Evolutionary conservation across 345 rosid genomes (phyloP).

Genomic region (Populus deltoides): DNA sequence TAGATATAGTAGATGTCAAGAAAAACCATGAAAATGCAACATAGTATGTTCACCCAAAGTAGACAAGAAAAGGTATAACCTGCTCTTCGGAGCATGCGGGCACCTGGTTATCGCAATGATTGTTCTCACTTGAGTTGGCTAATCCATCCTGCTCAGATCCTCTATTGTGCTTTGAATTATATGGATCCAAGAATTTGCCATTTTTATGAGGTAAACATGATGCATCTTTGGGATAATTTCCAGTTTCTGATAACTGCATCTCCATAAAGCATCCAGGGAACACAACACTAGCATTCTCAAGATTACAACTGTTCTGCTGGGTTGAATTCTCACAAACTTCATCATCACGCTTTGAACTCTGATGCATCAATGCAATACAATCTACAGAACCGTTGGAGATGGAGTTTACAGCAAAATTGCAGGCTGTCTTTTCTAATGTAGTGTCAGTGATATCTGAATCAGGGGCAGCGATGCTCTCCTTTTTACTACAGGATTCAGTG

Average conservation of each 20-base stretch:
- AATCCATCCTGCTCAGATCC: slow-evolving; percentile 31
- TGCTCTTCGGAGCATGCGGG: slow-evolving; percentile 47
- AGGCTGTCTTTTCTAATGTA: slow-evolving; percentile 35
- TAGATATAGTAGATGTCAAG: background rate
- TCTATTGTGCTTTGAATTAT: slow-evolving; percentile 30
- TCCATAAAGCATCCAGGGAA: slow-evolving; percentile 33
- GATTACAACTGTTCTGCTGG: slow-evolving; percentile 29
- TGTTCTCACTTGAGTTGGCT: slow-evolving; percentile 39
- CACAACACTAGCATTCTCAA: slow-evolving; percentile 31
- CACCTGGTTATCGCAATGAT: slow-evolving; percentile 33
- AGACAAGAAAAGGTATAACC: slow-evolving; percentile 35
- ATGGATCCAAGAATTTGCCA: slow-evolving; percentile 26
- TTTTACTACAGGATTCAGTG: slow-evolving; percentile 33
- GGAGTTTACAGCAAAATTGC: slow-evolving; percentile 36
- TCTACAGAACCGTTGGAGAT: slow-evolving; percentile 36
- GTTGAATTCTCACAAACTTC: slow-evolving; percentile 42
- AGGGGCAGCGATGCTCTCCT: slow-evolving; percentile 28
- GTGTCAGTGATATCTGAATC: slow-evolving; percentile 35
- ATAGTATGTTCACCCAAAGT: background rate
- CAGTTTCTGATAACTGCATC: slow-evolving; percentile 39
- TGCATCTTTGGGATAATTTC: slow-evolving; percentile 31
- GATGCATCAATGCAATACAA: slow-evolving; percentile 29
- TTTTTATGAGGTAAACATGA: slow-evolving; percentile 25
- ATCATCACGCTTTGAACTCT: slow-evolving; percentile 29
- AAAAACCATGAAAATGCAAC: background rate